These are phyloP conservation scores for Hymenoscyphus infarciens DNA, from an alignment of 2,329 filamentous ascomycete species.

Conservation along the genomic window DNA sequence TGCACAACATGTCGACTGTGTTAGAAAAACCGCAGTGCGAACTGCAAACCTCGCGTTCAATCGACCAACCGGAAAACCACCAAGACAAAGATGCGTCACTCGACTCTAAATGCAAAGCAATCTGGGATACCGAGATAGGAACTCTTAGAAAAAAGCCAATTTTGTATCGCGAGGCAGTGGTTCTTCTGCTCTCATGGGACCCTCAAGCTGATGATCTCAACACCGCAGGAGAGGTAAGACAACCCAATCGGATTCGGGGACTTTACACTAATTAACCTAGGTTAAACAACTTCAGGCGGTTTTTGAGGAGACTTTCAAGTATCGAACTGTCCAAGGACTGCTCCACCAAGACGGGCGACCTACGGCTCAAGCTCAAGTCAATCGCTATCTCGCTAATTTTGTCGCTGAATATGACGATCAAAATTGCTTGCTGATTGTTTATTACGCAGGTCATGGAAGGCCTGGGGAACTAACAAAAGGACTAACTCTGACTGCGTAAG, in stretches of 20 bases:
- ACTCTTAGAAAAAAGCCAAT: background rate
- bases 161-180: constrained; percentile 10
- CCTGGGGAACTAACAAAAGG: constrained; percentile 4
- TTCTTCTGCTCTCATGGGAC: constrained; percentile 18
- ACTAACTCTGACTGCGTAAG: constrained; percentile 14
- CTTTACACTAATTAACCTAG: constrained; percentile 4
- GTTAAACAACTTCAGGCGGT: constrained; percentile 8
- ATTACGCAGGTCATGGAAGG: constrained; percentile 21
- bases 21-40: background rate
- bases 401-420: constrained; percentile 13
- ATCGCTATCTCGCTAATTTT: constrained; percentile 15
- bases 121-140: constrained; percentile 10
- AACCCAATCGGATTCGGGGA: background rate
- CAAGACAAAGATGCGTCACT: constrained; percentile 9
- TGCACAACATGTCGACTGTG: background rate
- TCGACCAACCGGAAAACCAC: background rate
- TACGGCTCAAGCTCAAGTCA: constrained; percentile 14
- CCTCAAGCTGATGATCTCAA: constrained; percentile 14
- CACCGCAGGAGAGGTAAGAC: constrained; percentile 14
- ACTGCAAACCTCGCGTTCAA: no score
- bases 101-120: constrained; percentile 11
- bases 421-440: constrained; percentile 17
- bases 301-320: constrained; percentile 14
- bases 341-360: background rate
- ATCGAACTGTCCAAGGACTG: background rate